Evolutionary conservation across 805 yeast species (phyloP).

Genomic region (Myxozyma vanderwaltii): DNA sequence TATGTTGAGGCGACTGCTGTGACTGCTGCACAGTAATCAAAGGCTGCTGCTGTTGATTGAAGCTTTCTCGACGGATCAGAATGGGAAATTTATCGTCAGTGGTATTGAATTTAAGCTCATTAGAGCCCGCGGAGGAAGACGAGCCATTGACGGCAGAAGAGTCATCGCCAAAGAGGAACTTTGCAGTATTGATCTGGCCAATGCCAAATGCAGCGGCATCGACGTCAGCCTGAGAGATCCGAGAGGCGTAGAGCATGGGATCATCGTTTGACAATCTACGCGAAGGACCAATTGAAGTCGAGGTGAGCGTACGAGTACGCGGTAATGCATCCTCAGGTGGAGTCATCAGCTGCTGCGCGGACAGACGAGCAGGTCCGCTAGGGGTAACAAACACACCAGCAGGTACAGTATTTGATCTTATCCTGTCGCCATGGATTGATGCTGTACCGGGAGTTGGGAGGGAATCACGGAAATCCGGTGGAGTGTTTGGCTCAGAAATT

Average conservation of each 20-base stretch:
- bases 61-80: constrained; percentile 40
- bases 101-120: constrained; percentile 38
- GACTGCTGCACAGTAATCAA: constrained; percentile 3
- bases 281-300: constrained; percentile 29
- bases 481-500: constrained; percentile 36
- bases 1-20: constrained; percentile 13
- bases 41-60: constrained; percentile 18
- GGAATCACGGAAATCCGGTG: constrained; percentile 36
- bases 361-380: constrained; percentile 21
- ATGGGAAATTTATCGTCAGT: constrained; percentile 43
- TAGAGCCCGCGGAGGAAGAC: constrained; percentile 8
- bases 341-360: constrained; percentile 32
- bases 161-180: constrained; percentile 31
- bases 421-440: constrained; percentile 25
- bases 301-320: constrained; percentile 29
- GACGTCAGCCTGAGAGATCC: constrained; percentile 8
- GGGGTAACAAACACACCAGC: constrained; percentile 31
- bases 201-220: constrained; percentile 23
- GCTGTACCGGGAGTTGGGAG: constrained; percentile 1
- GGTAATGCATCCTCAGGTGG: constrained; percentile 33
- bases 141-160: constrained; percentile 5
- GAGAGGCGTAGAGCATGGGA: constrained; percentile 23
- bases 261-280: constrained; percentile 31
- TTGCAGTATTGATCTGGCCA: constrained; percentile 29
- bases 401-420: constrained; percentile 32